Conservation (phyloP, 352 stramenopile genomes). For the Pythium utonaiense region DNA sequence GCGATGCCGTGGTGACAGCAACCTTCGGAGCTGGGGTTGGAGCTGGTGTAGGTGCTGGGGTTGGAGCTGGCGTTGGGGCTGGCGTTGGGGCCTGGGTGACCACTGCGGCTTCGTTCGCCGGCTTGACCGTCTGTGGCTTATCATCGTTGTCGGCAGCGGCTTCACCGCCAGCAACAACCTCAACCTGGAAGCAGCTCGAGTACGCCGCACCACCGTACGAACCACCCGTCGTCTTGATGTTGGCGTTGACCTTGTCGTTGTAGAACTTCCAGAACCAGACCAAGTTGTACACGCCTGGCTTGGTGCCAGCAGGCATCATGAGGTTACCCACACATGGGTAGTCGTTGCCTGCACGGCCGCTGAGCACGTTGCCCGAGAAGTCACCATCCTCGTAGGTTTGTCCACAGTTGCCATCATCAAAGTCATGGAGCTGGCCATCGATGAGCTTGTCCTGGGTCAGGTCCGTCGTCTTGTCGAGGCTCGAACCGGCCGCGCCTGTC, state of each 20-base stretch:
- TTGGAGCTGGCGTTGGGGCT: background rate
- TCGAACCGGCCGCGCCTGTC: slow-evolving; percentile 37
- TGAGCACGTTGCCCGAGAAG: slow-evolving; percentile 34
- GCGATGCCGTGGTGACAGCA: background rate
- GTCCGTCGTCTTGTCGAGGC: slow-evolving; percentile 41
- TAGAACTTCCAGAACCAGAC: slow-evolving; percentile 79
- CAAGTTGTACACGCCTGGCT: slow-evolving; percentile 52
- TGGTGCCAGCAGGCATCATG: slow-evolving; percentile 38
- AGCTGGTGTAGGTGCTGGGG: background rate
- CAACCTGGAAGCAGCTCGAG: slow-evolving; percentile 57
- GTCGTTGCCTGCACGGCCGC: slow-evolving; percentile 42
- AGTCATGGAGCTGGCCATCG: slow-evolving; percentile 60
- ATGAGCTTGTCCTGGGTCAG: slow-evolving; percentile 54
- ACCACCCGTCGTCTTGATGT: slow-evolving; percentile 39
- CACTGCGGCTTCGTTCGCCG: slow-evolving; percentile 13
- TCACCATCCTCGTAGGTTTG: slow-evolving; percentile 40
- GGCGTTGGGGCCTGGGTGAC: background rate
- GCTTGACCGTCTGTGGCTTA: slow-evolving; percentile 15
- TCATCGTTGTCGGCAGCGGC: slow-evolving; percentile 2
- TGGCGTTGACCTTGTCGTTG: slow-evolving; percentile 40
- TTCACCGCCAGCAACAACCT: slow-evolving; percentile 31
- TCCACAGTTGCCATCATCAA: slow-evolving; percentile 64
- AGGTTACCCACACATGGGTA: slow-evolving; percentile 53
- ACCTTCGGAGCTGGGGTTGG: background rate
- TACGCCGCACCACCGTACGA: slow-evolving; percentile 55